Percentiles rank a stretch among this genome's conserved stretches.
phyloP scores from a whole-genome alignment of 495 filamentous ascomycete genomes.

The Saxophila tyrrhenica region DNA sequence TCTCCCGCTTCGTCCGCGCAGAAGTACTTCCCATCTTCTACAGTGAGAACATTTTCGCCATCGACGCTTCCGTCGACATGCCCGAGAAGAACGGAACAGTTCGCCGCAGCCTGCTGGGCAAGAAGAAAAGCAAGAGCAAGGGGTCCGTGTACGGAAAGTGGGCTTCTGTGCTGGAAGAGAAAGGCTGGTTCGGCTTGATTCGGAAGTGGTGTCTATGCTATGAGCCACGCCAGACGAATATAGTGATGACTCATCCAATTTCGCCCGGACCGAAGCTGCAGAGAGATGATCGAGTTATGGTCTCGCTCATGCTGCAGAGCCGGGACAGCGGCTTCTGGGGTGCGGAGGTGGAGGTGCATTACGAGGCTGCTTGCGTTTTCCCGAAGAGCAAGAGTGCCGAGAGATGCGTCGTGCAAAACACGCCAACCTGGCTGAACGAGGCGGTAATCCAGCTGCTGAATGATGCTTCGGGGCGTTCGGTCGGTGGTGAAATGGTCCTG shows the following conservation, averaged over 20 bases:
- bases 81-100: background rate
- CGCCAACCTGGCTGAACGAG: slow-evolving; percentile 13
- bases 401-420: background rate
- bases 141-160: background rate
- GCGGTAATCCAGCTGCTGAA: slow-evolving; percentile 4
- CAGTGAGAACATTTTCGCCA: slow-evolving; percentile 11
- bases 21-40: slow-evolving; percentile 19
- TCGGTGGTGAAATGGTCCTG: background rate
- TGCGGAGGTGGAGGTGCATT: slow-evolving; percentile 10
- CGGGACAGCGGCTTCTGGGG: background rate
- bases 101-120: background rate
- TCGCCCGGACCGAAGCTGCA: no score
- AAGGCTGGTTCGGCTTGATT: slow-evolving; percentile 8
- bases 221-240: no score
- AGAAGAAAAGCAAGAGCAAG: background rate
- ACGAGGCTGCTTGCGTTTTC: slow-evolving; percentile 8
- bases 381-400: background rate
- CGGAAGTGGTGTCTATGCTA: slow-evolving; percentile 6
- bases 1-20: slow-evolving; percentile 6
- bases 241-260: no score
- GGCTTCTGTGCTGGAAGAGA: background rate
- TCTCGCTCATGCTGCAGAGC: background rate
- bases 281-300: background rate
- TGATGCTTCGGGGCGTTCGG: background rate
- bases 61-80: background rate